Evolutionary conservation across 768 basidiomycete species (phyloP), one percentile per base, ranked within the genome.

Genomic region (Pisolithus orientalis): DNA sequence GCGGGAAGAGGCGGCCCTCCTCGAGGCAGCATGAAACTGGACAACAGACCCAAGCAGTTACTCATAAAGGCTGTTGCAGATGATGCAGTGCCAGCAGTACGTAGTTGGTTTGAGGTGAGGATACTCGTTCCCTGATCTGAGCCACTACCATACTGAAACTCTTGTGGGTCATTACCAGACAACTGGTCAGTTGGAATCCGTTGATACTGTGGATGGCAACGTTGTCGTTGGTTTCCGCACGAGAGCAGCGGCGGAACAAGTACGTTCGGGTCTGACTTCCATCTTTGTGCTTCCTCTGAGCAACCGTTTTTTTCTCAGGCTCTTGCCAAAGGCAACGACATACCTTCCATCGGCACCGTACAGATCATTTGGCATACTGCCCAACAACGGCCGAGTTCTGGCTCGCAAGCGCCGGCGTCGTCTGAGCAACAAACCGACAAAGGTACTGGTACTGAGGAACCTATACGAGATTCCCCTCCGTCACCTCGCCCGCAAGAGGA

Each of bases 11-110:
- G 89, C 52, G 83, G 80, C 3, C 76, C 80, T 44, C 75, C 83
- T 9, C 78, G 85, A 39, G 72, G 75, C 9, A 91, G 84, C 60
- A 87, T 95, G 86, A 88, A 88, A 63, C 79, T 96, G 28, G 93
- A 96, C 67, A 92, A 94, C 62, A 82, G 93, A 16, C 88, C 93
- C 9, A 87, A 84, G 71, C 85, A 81, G 67, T 70, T 96, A 24
- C 69, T 87, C 21, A 73, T 96, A 28, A 85, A 89, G 62, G 88
- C 85, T 37, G 80, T 80, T 8, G 68, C 74, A 34, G 75, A 78
- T 17, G 73, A 73, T n/a, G 72, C 73, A 29, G 55, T 82, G 31
- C 81, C 84, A 55, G 76, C 79, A 6, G 71, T 94, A 53, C 80
- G 79, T 56, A 84, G 89, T 59, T 94, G 90, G 87, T 95, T 86